Evolutionary conservation across 2,329 filamentous ascomycete species (phyloP), one percentile per base, ranked within the genome.

Genomic region (Penicillium sp.): DNA sequence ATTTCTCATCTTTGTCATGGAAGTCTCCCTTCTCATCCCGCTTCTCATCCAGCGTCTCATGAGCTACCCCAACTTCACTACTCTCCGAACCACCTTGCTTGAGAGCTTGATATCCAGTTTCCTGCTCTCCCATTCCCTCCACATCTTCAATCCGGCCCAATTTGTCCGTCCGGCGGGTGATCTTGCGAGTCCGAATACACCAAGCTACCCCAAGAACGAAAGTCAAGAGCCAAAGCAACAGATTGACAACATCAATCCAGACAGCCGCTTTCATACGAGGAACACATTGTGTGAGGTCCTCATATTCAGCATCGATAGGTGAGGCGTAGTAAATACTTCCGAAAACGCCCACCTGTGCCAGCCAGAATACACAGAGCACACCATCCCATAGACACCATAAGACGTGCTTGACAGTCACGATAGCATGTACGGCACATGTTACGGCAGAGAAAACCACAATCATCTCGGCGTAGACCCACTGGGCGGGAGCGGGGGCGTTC

Each of bases 391-490:
- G 39, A 16, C 33, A 53, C 53, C 56, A 58, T 13, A 39, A 42
- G 4, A 49, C 50, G 13, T 48, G 50, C 9, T 41, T 42, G 3
- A 53, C 44, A 3, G 44, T 53, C n/a, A 51, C 39, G 13, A 54
- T 43, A 39, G 41, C 54, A 26, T 61, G 54, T 0, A 55, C 15
- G 7, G 53, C 45, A 29, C 52, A 61, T 13, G 54, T 62, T 1
- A 62, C 21, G 4, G 45, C 51, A 1, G 60, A 61, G 1, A 61
- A 12, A 3, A 16, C 36, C 1, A 50, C 56, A 15, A 61, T 54
- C 1, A 59, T 15, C 21, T 62, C 58, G 13, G 60, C 54, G 45
- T 61, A 62, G 15, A 62, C 48, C 60, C 60, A 62, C 45, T 54
- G 48, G 7, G 60, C 28, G 4, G 26, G 15, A n/a, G 54, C 56